Evolutionary conservation across 1,284 basidiomycete species (phyloP).

Genomic region (Puccinia triticina): DNA sequence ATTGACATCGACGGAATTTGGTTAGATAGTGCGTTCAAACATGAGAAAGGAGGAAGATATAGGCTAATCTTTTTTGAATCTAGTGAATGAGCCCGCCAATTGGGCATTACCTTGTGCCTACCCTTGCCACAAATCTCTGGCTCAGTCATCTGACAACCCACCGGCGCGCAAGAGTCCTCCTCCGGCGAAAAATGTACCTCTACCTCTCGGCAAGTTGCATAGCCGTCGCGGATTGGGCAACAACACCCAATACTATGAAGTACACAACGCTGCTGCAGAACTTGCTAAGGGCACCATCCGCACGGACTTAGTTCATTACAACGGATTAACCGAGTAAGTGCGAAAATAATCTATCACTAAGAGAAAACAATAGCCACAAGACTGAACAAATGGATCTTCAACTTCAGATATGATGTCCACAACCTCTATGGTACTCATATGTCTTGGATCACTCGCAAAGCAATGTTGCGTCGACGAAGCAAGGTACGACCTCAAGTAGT

Average conservation of each 20-base stretch:
- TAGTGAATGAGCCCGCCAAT: constrained; percentile 69
- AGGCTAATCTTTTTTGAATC: background rate
- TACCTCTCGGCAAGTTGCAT: constrained; percentile 62
- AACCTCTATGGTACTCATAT: constrained; percentile 75
- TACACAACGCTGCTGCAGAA: constrained; percentile 65
- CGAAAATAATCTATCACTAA: no score
- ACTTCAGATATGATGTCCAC: constrained; percentile 63
- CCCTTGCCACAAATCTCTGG: constrained; percentile 64
- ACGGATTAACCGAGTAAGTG: constrained; percentile 70
- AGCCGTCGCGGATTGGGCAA: background rate
- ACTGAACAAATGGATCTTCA: no score
- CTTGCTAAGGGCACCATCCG: constrained; percentile 58
- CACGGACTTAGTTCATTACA: constrained; percentile 67
- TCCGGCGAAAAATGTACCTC: constrained; percentile 66
- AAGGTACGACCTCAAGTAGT: constrained; percentile 67
- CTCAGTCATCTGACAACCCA: constrained; percentile 65
- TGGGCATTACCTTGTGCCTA: constrained; percentile 54
- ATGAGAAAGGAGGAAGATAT: constrained; percentile 1
- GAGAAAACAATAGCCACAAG: no score
- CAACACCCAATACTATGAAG: constrained; percentile 65
- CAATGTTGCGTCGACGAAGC: constrained; percentile 64
- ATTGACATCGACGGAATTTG: constrained; percentile 70
- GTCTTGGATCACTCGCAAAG: constrained; percentile 68
- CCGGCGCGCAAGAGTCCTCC: constrained; percentile 65
- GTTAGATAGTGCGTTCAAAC: constrained; percentile 65